Evolutionary conservation across 1,139 yeast genomes (phyloP).

Genomic region (Yamadazyma atlantica): DNA sequence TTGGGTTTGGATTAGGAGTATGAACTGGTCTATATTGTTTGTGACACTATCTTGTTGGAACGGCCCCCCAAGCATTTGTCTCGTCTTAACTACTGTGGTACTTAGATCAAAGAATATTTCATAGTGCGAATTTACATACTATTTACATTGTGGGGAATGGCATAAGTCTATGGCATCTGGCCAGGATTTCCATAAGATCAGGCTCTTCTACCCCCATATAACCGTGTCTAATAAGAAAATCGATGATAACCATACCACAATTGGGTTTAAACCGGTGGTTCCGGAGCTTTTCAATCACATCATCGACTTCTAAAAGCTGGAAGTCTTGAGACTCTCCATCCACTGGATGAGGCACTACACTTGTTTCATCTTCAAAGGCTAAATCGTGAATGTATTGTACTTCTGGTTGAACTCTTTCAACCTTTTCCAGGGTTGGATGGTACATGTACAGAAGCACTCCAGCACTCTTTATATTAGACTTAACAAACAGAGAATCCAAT

Average conservation of each 20-base stretch:
- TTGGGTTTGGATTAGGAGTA: not conserved
- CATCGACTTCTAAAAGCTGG: constrained; percentile 56
- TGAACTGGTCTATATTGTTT: not conserved
- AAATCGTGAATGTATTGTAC: constrained; percentile 80
- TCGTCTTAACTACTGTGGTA: no score
- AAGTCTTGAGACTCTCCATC: constrained; percentile 88
- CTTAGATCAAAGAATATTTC: no score
- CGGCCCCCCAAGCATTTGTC: not conserved
- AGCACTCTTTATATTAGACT: constrained; percentile 40
- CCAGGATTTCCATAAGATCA: constrained; percentile 55
- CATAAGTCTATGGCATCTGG: constrained; percentile 62
- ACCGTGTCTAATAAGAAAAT: constrained; percentile 85
- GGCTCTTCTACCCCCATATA: constrained; percentile 63
- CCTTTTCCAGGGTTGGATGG: constrained; percentile 30
- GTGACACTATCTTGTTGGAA: not conserved
- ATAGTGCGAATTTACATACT: no score
- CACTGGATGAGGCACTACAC: constrained; percentile 62
- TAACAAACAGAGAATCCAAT: constrained; percentile 51
- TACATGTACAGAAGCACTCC: constrained; percentile 76
- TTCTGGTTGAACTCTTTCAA: constrained; percentile 81
- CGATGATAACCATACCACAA: constrained; percentile 76
- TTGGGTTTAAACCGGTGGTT: constrained; percentile 81
- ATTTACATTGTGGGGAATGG: constrained; percentile 63
- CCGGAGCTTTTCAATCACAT: constrained; percentile 49
- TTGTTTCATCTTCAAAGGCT: constrained; percentile 46